Percentiles rank a stretch among this genome's conserved stretches.
Conservation (phyloP, 139 green algal species). For the Chlorella sorokiniana region DNA sequence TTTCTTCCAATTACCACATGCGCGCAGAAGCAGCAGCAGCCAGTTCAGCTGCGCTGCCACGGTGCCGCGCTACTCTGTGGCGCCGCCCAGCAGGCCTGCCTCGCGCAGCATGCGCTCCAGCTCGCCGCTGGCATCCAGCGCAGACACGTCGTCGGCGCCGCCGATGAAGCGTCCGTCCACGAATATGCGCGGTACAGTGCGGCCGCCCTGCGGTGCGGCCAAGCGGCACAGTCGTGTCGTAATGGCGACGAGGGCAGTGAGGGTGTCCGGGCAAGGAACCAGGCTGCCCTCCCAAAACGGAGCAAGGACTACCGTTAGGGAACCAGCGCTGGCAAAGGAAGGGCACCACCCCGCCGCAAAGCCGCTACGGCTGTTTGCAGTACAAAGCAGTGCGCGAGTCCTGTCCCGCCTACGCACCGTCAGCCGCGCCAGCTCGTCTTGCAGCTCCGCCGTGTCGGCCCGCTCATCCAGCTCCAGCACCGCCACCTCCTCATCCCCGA, state of each 20-base stretch:
- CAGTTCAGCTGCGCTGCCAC: not conserved
- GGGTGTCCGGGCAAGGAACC: not conserved
- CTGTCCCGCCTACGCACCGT: slow-evolving; percentile 30
- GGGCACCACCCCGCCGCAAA: no score
- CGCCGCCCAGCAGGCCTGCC: slow-evolving; percentile 4
- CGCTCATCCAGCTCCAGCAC: slow-evolving; percentile 51
- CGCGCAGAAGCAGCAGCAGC: no score
- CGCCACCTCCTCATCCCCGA: not conserved
- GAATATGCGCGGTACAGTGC: slow-evolving; percentile 70
- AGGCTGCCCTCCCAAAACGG: not conserved
- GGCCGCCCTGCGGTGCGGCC: slow-evolving; percentile 25
- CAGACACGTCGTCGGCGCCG: slow-evolving; percentile 58
- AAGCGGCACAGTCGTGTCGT: not conserved
- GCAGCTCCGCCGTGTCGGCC: slow-evolving; percentile 37
- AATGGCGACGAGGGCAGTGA: not conserved
- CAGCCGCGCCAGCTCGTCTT: slow-evolving; percentile 51
- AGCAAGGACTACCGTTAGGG: no score
- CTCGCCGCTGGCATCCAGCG: slow-evolving; percentile 43
- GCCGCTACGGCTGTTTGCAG: no score
- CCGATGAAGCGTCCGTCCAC: slow-evolving; percentile 67
- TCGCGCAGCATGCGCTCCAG: slow-evolving; percentile 45
- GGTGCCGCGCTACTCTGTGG: no score
- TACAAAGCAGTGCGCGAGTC: not conserved
- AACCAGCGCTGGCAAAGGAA: no score
- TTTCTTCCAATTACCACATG: no score